Base-by-base conservation (phyloP, 148 eudicot genomes). In the Amaranthus cruentus region DNA sequence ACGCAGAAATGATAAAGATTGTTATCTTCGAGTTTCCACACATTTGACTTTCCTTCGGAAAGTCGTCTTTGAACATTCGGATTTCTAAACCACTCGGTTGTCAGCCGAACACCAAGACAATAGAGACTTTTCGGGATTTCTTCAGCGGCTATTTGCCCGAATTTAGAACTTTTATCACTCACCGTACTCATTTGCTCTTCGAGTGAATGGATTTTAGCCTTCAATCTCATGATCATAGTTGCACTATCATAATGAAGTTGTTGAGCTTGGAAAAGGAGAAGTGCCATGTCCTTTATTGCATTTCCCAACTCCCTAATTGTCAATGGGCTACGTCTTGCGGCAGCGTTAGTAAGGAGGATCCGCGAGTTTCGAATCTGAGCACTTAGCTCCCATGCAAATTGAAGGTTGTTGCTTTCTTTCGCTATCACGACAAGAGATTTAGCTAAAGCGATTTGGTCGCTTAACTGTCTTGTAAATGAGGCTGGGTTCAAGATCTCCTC, bases 331-430 rank as follows among this genome's bases (percentile, higher is more conserved):
- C 91, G 65, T 73, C 97, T 86, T 3, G 85, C 77, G 55, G 97
- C 97, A 70, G 97, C 90, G 75, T 88, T 87, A 47, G 97, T 89
- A 18, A 91, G 91, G 53, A 91, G 93, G 66, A 89, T 77, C 78
- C 88, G 97, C 49, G 91, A 87, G 69, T 86, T 91, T 47, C 93
- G 89, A 59, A 91, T 91, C 81, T 91, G 93, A 63, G 97, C 97
- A 79, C 93, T 91, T 48, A 91, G 74, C 74, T 91, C 97, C 97
- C 97, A 91, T 18, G 97, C 93, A 66, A 89, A 91, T 71, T 91
- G 97, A 70, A 87, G 93, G 72, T 91, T 89, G 76, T 84, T 89
- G 90, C 93, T 91, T 82, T 89, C 97, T 82, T 89, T 91, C 21
- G 97, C 87, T 73, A 91, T 91, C 73, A 89, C 93, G 42, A 91